phyloP scores from a whole-genome alignment of 2,329 filamentous ascomycete genomes.

The Fusarium penzigii region DNA sequence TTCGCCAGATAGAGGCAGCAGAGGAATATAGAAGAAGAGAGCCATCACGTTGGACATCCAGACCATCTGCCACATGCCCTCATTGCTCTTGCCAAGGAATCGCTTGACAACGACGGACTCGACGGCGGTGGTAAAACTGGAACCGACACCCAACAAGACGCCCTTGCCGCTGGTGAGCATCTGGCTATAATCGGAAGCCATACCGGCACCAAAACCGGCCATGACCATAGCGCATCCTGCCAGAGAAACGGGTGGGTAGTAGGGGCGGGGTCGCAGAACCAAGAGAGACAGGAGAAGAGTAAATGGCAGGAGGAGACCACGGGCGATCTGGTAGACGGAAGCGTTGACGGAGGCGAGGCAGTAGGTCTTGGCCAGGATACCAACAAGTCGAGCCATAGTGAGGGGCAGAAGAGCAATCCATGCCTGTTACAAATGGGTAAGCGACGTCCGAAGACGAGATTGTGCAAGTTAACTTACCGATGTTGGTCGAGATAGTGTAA shows the following conservation, averaged over 20 bases:
- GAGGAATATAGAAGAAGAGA: conserved; percentile 26
- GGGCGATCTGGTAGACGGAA: conserved; percentile 30
- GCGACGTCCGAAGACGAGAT: not conserved
- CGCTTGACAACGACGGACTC: conserved; percentile 29
- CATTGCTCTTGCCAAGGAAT: conserved; percentile 28
- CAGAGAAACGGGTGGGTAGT: conserved; percentile 29
- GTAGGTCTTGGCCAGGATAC: conserved; percentile 31
- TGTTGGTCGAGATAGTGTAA: conserved; percentile 23
- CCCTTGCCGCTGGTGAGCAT: conserved; percentile 30
- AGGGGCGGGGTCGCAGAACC: conserved; percentile 29
- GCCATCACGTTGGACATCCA: conserved; percentile 32
- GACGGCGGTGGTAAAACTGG: conserved; percentile 29
- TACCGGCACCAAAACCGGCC: conserved; percentile 29
- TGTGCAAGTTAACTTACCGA: conserved; percentile 10
- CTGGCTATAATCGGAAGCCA: conserved; percentile 30
- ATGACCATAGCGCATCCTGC: conserved; percentile 29
- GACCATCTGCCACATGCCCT: conserved; percentile 32
- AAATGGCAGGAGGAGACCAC: conserved; percentile 27
- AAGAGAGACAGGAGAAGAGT: conserved; percentile 28
- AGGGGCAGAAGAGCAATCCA: conserved; percentile 28
- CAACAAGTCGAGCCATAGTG: conserved; percentile 26
- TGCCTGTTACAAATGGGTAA: conserved; percentile 10
- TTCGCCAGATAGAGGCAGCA: conserved; percentile 27
- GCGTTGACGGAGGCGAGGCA: conserved; percentile 30
- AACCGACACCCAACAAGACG: conserved; percentile 26